Conservation (phyloP, 805 yeast genomes). For the Lipomyces spencermartinsiae region DNA sequence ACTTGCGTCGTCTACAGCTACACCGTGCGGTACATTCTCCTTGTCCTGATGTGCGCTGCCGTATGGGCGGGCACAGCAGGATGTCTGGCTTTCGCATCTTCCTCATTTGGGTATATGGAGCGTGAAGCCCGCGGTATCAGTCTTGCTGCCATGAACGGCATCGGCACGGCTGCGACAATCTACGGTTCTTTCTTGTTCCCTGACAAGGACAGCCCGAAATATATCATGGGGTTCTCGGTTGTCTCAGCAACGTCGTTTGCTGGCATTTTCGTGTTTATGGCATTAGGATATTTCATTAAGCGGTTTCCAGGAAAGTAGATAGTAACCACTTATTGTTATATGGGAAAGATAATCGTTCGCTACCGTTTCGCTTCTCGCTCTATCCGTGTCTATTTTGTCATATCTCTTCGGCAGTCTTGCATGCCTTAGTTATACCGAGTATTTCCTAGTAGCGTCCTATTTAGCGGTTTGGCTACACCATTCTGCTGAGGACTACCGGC, state of each 20-base stretch:
- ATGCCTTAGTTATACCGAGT: too few relatives aligned
- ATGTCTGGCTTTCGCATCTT: conserved; percentile 25
- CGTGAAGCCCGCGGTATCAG: conserved; percentile 34
- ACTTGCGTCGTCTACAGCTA: conserved; percentile 15
- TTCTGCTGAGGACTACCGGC: too few relatives aligned
- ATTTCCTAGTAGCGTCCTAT: too few relatives aligned
- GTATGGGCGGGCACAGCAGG: conserved; percentile 30
- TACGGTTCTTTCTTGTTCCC: conserved; percentile 27
- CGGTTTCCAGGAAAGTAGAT: conserved; percentile 17
- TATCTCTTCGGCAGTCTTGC: too few relatives aligned
- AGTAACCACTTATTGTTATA: too few relatives aligned
- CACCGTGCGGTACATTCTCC: conserved; percentile 21
- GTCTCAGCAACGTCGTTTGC: conserved; percentile 24
- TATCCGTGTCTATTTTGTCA: too few relatives aligned
- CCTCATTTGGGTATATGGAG: conserved; percentile 24
- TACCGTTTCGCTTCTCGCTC: too few relatives aligned
- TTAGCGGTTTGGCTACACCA: too few relatives aligned
- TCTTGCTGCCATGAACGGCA: conserved; percentile 26
- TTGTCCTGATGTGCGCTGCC: conserved; percentile 25
- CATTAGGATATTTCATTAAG: conserved; percentile 19
- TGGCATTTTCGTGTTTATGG: conserved; percentile 26
- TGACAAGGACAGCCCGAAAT: conserved; percentile 23
- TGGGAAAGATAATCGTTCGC: too few relatives aligned
- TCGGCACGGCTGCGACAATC: conserved; percentile 30
- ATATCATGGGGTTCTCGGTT: conserved; percentile 28